Base-by-base conservation (phyloP, 345 rosid species). In the Fremontodendron californicum region DNA sequence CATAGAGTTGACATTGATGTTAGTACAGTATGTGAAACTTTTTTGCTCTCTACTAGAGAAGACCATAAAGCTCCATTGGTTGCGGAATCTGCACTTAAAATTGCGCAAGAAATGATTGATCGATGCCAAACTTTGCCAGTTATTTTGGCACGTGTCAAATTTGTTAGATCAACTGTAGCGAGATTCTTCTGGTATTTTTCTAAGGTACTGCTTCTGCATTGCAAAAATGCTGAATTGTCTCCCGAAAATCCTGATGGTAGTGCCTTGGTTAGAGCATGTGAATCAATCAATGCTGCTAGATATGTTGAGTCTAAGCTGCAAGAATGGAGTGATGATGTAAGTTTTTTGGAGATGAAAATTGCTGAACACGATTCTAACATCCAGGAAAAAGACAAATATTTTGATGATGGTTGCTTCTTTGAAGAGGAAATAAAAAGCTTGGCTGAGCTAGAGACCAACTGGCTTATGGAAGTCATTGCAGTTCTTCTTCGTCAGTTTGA, bases 291-390 rank as follows among this genome's bases (percentile, higher is more conserved):
- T 74, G 85, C 90, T 35, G 94, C 96, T 31, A 84, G 85, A 67
- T 91, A 85, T 77, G 82, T 91, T 18, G 90, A 86, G 81, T 86
- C 82, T 23, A 89, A 88, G 79, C 81, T 93, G 83, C 88, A 81
- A 80, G 92, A 90, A 62, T 90, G 98, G 98, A 87, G 91, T 79
- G 98, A 93, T 75, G 94, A 90, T 71, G 82, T 87, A 51, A 83
- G 77, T 46, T 82, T 93, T 74, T 73, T 91, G 23, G 96, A 91
- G 83, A 88, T 89, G 92, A 85, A 75, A 62, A 80, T 75, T 57
- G 80, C 82, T 0, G 93, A 91, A 78, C 78, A 70, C 23, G 75
- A 73, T 65, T 39, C 71, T 46, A 64, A 74, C 8, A 3, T 74
- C 58, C n/a, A 19, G 39, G 71, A 61, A 67, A 75, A 77, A 54